Percentiles rank a stretch among this genome's conserved stretches.
Evolutionary conservation across 75 land plant genomes (phyloP).

Genomic region (Pinus taeda): DNA sequence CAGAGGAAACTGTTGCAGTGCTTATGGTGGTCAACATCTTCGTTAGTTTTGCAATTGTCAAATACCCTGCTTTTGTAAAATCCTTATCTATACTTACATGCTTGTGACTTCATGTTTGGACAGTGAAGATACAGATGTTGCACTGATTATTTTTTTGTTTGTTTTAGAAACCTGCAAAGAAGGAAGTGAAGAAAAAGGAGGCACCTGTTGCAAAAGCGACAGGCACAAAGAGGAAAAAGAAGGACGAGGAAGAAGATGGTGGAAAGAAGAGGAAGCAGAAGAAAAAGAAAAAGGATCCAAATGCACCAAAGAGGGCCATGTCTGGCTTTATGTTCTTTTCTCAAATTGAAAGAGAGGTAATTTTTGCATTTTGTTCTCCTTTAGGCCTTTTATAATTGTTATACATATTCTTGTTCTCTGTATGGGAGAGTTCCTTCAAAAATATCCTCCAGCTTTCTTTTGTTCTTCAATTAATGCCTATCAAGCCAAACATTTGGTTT

Average conservation of each 20-base stretch:
- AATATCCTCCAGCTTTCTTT: too few species aligned
- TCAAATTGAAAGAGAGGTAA: slow-evolving; percentile 33
- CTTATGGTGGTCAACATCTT: too few species aligned
- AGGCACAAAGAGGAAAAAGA: slow-evolving; percentile 14
- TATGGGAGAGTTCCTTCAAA: too few species aligned
- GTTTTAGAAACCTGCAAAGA: slow-evolving; percentile 28
- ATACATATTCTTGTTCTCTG: too few species aligned
- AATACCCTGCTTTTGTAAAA: too few species aligned
- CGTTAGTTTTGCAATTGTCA: too few species aligned
- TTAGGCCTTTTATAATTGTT: neutral
- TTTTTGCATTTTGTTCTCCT: neutral
- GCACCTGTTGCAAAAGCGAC: slow-evolving; percentile 13
- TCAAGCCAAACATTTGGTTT: too few species aligned
- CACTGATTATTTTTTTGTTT: neutral
- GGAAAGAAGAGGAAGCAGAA: slow-evolving; percentile 24
- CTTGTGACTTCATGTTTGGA: too few species aligned
- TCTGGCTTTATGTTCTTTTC: slow-evolving; percentile 34
- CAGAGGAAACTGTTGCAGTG: too few species aligned
- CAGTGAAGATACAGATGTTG: too few species aligned
- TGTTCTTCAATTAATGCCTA: too few species aligned
- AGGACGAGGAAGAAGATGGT: slow-evolving; percentile 26
- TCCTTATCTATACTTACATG: too few species aligned
- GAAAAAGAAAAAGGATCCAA: slow-evolving; percentile 46
- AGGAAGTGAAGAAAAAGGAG: slow-evolving; percentile 37
- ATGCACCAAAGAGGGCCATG: slow-evolving; percentile 50